phyloP scores from a whole-genome alignment of 169 alveolate genomes.

The Theileria parva region DNA sequence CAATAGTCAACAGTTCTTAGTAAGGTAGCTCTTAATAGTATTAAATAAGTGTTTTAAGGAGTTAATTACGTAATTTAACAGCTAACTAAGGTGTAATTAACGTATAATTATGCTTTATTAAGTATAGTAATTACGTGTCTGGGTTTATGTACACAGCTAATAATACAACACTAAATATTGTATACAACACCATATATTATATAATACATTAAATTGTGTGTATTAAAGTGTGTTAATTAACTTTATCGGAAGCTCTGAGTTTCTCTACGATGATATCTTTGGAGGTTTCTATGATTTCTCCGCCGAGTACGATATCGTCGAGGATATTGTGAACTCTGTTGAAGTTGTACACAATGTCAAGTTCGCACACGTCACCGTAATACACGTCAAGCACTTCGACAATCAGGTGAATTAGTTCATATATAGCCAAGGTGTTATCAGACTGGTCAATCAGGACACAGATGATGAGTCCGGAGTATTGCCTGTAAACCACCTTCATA shows the following conservation, averaged over 20 bases:
- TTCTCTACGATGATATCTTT: slow-evolving; percentile 46
- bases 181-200: too few species aligned
- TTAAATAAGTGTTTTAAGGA: too few species aligned
- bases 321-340: slow-evolving; percentile 96
- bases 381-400: slow-evolving; percentile 96
- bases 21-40: too few species aligned
- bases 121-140: too few species aligned
- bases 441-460: slow-evolving; percentile 80
- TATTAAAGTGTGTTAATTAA: neutral
- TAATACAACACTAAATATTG: too few species aligned
- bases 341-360: slow-evolving; percentile 94
- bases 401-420: slow-evolving; percentile 96
- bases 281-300: slow-evolving; percentile 58
- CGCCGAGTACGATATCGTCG: slow-evolving; percentile 91
- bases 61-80: too few species aligned
- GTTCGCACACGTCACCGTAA: slow-evolving; percentile 93
- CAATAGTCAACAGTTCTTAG: too few species aligned
- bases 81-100: too few species aligned
- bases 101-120: too few species aligned
- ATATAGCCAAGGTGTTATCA: slow-evolving; percentile 92
- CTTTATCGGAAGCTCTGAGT: slow-evolving; percentile 27
- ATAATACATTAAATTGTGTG: too few species aligned
- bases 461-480: slow-evolving; percentile 50
- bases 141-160: too few species aligned
- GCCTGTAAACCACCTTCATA: slow-evolving; percentile 55